These are phyloP conservation scores for Backusella australiensis DNA, from an alignment of 192 early-diverging fungal species.

Conservation along the genomic window DNA sequence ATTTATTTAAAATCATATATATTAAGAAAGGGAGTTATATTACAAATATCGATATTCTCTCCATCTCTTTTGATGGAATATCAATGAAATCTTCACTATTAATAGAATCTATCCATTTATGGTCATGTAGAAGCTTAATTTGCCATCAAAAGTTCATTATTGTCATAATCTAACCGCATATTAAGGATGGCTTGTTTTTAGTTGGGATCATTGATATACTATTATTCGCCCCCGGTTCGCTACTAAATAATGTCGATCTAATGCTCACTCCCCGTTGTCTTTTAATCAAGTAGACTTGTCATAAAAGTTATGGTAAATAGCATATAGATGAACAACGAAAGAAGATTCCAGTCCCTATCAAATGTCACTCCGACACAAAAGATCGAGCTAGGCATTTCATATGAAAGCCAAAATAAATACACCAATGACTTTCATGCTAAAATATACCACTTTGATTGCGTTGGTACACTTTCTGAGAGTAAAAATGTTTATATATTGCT, in stretches of 20 bases:
- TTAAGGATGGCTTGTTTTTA: not conserved
- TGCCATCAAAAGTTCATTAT: not conserved
- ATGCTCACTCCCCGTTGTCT: not conserved
- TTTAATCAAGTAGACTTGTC: not conserved
- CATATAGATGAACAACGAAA: too few species aligned
- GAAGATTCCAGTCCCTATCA: too few species aligned
- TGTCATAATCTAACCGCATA: not conserved
- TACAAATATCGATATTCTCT: not conserved
- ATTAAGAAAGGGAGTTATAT: not conserved
- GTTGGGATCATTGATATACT: not conserved
- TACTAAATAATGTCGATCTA: too few species aligned
- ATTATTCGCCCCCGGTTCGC: not conserved
- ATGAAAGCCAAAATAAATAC: too few species aligned
- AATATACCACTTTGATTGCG: too few species aligned
- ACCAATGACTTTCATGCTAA: too few species aligned
- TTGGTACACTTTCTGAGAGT: too few species aligned
- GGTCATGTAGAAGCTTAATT: not conserved
- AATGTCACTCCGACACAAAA: too few species aligned
- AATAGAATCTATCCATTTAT: not conserved
- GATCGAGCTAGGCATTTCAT: too few species aligned
- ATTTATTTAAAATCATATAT: too few species aligned
- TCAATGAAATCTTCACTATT: not conserved
- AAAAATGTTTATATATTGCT: too few species aligned
- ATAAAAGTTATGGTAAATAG: not conserved
- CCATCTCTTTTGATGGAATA: not conserved